Percentiles rank a stretch among this genome's conserved stretches.
phyloP scores from a whole-genome alignment of 2,329 filamentous ascomycete species.

The Thelonectria discophora region DNA sequence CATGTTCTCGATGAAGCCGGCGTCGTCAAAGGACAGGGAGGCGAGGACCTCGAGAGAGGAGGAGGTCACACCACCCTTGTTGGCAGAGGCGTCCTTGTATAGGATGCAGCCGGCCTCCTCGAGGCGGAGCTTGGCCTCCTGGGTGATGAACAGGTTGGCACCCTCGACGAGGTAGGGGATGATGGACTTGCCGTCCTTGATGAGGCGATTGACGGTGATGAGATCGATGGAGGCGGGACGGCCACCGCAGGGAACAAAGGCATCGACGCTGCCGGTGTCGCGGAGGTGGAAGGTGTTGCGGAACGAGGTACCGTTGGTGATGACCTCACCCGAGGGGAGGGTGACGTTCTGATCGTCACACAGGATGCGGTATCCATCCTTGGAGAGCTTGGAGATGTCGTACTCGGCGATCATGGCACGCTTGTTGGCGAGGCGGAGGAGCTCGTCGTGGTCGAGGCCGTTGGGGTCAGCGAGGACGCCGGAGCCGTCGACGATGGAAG shows the following conservation, averaged over 20 bases:
- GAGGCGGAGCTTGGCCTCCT: conserved; percentile 94
- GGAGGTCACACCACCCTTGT: conserved; percentile 98
- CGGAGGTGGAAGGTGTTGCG: conserved; percentile 97
- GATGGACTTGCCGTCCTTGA: conserved; percentile 84
- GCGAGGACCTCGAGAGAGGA: conserved; percentile 96
- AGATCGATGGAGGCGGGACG: conserved; percentile 97
- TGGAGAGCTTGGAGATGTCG: conserved; percentile 84
- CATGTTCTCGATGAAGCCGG: conserved; percentile 91
- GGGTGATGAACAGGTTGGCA: conserved; percentile 97
- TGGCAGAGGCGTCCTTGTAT: conserved; percentile 97
- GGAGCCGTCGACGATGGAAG: conserved; percentile 92
- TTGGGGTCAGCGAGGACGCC: conserved; percentile 94
- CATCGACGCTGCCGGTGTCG: conserved; percentile 77
- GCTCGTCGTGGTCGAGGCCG: conserved; percentile 84
- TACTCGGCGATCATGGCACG: conserved; percentile 92
- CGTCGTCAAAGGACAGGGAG: conserved; percentile 91
- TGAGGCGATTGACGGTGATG: conserved; percentile 84
- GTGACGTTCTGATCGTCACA: conserved; percentile 90
- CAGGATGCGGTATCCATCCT: conserved; percentile 88
- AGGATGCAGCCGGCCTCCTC: conserved; percentile 95
- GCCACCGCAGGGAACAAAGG: conserved; percentile 95
- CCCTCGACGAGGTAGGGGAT: conserved; percentile 98
- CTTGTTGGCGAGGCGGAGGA: conserved; percentile 83
- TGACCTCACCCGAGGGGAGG: conserved; percentile 85
- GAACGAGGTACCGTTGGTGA: conserved; percentile 94